Conservation (phyloP, 805 yeast genomes). For the Suhomyces faveliae region DNA sequence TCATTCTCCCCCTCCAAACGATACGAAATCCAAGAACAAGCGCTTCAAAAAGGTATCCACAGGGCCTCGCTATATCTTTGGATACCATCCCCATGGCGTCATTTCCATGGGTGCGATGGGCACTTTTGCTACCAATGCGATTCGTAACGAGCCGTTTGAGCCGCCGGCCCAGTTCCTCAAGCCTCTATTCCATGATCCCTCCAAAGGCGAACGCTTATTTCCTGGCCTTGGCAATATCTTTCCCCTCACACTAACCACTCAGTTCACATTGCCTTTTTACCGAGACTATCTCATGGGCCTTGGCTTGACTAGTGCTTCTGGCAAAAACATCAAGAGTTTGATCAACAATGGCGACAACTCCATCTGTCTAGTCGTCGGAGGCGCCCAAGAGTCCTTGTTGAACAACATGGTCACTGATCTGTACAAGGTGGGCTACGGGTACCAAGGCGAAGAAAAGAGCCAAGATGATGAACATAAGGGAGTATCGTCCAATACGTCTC, state of each 20-base stretch:
- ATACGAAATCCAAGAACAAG: neutral
- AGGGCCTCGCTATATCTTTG: conserved; percentile 82
- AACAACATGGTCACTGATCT: conserved; percentile 37
- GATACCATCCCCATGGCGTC: conserved; percentile 96
- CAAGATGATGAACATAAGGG: neutral
- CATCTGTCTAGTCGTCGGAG: conserved; percentile 90
- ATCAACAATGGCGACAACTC: conserved; percentile 64
- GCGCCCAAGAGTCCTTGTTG: conserved; percentile 85
- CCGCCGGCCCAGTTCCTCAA: conserved; percentile 34
- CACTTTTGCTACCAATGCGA: conserved; percentile 60
- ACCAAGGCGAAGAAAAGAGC: conserved; percentile 13
- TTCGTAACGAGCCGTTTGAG: conserved; percentile 43
- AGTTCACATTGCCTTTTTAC: conserved; percentile 80
- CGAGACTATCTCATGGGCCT: conserved; percentile 79
- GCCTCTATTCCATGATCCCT: conserved; percentile 59
- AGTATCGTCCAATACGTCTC: neutral
- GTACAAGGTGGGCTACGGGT: conserved; percentile 37
- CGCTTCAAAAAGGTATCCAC: conserved; percentile 33
- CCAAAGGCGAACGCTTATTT: conserved; percentile 61
- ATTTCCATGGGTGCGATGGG: conserved; percentile 91
- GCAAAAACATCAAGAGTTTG: conserved; percentile 63
- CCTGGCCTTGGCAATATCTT: conserved; percentile 81
- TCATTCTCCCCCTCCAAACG: conserved; percentile 7
- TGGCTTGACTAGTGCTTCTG: conserved; percentile 84
- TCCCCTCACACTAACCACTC: conserved; percentile 76